These are phyloP conservation scores for Kazachstania africana DNA, from an alignment of 805 yeast species.

Conservation along the genomic window DNA sequence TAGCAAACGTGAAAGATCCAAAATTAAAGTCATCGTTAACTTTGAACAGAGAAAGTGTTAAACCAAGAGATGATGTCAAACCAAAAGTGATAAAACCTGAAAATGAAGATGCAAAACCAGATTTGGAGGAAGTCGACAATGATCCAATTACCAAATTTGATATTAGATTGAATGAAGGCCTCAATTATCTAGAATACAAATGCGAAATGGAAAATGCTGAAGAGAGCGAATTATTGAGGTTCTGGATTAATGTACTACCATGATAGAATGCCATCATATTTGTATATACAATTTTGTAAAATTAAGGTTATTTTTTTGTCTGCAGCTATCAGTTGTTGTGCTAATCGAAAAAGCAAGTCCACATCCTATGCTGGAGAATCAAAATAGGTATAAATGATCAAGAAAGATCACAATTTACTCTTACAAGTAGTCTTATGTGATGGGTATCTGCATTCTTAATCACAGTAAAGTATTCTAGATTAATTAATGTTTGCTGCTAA, in stretches of 20 bases:
- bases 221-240: constrained; percentile 15
- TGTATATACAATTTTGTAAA: too few relatives aligned
- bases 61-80: constrained; percentile 3
- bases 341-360: too few relatives aligned
- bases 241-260: constrained; percentile 25
- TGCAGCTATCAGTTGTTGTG: too few relatives aligned
- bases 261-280: too few relatives aligned
- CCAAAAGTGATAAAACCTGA: not conserved
- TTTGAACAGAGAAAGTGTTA: constrained; percentile 17
- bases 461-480: too few relatives aligned
- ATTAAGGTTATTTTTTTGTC: not conserved
- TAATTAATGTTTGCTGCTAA: too few relatives aligned
- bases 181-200: constrained; percentile 18
- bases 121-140: constrained; percentile 1
- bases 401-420: too few relatives aligned
- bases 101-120: not conserved
- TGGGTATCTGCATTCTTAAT: too few relatives aligned
- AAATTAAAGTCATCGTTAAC: constrained; percentile 5
- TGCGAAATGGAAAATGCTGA: constrained; percentile 7
- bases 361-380: too few relatives aligned
- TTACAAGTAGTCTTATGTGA: too few relatives aligned
- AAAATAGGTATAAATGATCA: too few relatives aligned
- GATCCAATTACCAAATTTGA: constrained; percentile 14
- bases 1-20: constrained; percentile 9
- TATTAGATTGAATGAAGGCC: constrained; percentile 22